These are phyloP conservation scores for Ophioceras dolichostomum DNA, from an alignment of 2,329 filamentous ascomycete species.

Conservation along the genomic window DNA sequence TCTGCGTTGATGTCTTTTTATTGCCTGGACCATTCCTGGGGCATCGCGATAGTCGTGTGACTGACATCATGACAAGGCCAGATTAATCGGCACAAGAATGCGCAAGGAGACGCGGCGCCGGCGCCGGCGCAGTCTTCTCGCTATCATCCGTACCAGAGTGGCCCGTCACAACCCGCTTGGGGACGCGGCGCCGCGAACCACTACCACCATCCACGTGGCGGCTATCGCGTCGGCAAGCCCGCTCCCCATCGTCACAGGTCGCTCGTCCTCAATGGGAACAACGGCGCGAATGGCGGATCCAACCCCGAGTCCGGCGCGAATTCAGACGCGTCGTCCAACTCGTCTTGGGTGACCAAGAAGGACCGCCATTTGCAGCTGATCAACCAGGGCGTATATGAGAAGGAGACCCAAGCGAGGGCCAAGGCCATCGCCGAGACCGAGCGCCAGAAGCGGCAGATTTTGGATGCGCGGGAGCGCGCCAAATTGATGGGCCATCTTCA, in stretches of 20 bases:
- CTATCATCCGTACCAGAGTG: conserved; percentile 21
- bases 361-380: conserved; percentile 75
- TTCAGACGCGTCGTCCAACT: conserved; percentile 21
- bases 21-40: no score
- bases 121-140: conserved; percentile 13
- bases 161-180: conserved; percentile 9
- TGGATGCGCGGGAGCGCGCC: conserved; percentile 44
- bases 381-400: conserved; percentile 66
- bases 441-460: conserved; percentile 39
- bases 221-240: conserved; percentile 21
- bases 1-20: no score
- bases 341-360: conserved; percentile 57
- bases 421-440: conserved; percentile 62
- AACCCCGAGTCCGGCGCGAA: conserved; percentile 15
- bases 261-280: conserved; percentile 47
- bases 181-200: not conserved
- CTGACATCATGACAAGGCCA: no score
- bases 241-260: conserved; percentile 36
- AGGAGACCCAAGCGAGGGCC: conserved; percentile 54
- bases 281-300: conserved; percentile 13
- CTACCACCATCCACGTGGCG: no score
- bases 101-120: conserved; percentile 30
- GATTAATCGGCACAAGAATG: conserved; percentile 69
- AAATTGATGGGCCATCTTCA: conserved; percentile 38
- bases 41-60: no score